Percentiles rank a stretch among this genome's conserved stretches.
phyloP scores from a whole-genome alignment of 2,329 filamentous ascomycete species.

The Monosporascus cannonballus region DNA sequence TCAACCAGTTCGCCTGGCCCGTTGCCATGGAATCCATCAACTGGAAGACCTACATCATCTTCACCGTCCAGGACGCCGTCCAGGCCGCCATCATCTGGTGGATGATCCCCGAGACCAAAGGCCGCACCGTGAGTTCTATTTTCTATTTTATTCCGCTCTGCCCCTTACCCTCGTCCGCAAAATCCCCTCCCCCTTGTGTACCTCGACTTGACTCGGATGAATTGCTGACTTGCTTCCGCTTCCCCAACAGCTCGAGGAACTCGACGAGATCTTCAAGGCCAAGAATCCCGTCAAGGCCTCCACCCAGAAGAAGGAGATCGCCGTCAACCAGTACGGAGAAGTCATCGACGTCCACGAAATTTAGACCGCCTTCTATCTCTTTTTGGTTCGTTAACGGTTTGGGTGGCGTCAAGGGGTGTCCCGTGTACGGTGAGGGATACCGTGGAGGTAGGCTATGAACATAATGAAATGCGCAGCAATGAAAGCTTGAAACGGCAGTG shows the following conservation, averaged over 20 bases:
- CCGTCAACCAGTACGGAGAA: slow-evolving; percentile 16
- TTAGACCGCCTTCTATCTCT: not conserved
- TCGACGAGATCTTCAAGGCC: slow-evolving; percentile 38
- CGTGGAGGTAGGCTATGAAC: too few species aligned
- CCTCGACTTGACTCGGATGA: too few species aligned
- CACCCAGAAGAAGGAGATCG: slow-evolving; percentile 29
- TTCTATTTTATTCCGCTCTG: too few species aligned
- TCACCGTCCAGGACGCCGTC: slow-evolving; percentile 35
- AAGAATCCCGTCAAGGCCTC: slow-evolving; percentile 34
- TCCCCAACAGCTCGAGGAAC: slow-evolving; percentile 34
- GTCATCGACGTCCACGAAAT: not conserved
- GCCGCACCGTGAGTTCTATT: slow-evolving; percentile 27
- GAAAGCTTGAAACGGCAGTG: too few species aligned
- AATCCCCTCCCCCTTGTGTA: too few species aligned
- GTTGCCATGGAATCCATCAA: slow-evolving; percentile 40
- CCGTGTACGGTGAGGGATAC: too few species aligned
- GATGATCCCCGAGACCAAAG: slow-evolving; percentile 41
- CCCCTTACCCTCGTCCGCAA: too few species aligned
- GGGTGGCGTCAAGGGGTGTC: too few species aligned
- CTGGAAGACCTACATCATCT: slow-evolving; percentile 46
- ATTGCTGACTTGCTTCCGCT: too few species aligned
- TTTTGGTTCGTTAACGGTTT: too few species aligned
- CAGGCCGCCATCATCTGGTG: slow-evolving; percentile 37
- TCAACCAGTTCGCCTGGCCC: slow-evolving; percentile 37
- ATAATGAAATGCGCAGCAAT: too few species aligned